phyloP scores from a whole-genome alignment of 2,329 filamentous ascomycete genomes.

The Penicillium sclerotiorum region DNA sequence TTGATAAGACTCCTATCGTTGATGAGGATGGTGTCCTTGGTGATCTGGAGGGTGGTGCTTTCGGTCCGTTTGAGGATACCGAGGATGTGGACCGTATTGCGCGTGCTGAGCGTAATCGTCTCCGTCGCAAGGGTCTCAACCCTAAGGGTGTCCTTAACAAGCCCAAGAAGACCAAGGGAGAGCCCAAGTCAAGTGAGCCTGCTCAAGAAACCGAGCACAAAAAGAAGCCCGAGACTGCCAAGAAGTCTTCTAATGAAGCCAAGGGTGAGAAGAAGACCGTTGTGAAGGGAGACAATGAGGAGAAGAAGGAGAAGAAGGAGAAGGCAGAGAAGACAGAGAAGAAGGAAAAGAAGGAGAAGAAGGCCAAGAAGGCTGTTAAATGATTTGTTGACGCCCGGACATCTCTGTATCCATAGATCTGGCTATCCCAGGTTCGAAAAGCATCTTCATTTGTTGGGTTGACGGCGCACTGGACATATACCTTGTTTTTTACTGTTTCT shows the following conservation, averaged over 20 bases:
- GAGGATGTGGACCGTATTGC: constrained; percentile 73
- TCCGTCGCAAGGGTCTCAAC: constrained; percentile 74
- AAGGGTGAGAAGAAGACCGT: constrained; percentile 22
- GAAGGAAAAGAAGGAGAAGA: constrained; percentile 27
- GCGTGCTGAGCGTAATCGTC: constrained; percentile 70
- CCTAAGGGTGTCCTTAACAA: constrained; percentile 60
- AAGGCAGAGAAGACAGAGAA: constrained; percentile 9
- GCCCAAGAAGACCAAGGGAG: constrained; percentile 33
- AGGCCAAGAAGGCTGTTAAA: constrained; percentile 34
- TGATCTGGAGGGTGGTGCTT: constrained; percentile 54
- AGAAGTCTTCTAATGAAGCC: constrained; percentile 18
- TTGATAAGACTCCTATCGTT: constrained; percentile 71
- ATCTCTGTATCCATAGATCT: constrained; percentile 27
- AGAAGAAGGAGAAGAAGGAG: constrained; percentile 12
- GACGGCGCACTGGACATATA: constrained; percentile 31
- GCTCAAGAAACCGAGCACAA: constrained; percentile 19
- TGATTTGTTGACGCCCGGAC: constrained; percentile 20
- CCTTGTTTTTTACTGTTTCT: constrained; percentile 24
- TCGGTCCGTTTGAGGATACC: constrained; percentile 74
- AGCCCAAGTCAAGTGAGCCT: constrained; percentile 20
- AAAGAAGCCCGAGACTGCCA: constrained; percentile 25
- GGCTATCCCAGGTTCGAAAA: constrained; percentile 25
- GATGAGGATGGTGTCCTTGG: constrained; percentile 38
- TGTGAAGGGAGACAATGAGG: constrained; percentile 7
- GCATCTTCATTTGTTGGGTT: constrained; percentile 27